Evolutionary conservation across 2,329 filamentous ascomycete genomes (phyloP), one percentile per base, ranked within the genome.

Genomic region (Fusarium caatingaense): DNA sequence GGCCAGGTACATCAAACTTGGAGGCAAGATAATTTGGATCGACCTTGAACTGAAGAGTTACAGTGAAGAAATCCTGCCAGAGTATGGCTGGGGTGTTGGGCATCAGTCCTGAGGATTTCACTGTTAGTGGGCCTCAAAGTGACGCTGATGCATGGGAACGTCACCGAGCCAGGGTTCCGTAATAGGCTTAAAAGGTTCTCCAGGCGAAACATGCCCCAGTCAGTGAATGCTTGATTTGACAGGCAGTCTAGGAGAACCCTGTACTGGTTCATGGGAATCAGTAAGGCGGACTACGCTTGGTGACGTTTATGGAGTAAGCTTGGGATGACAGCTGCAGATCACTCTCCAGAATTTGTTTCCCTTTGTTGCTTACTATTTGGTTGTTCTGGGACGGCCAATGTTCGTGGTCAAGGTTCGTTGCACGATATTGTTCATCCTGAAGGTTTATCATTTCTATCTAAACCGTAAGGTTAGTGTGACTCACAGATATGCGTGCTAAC

Each of bases 181-280:
- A 44, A 30, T 16, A 27, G 45, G 40, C 16, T 25, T 15, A 10
- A 11, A 23, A 10, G 40, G 2, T 21, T 20, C 13, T 37, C 1
- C 21, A n/a, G 8, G 16, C 67, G 64, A 57, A 67, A 67, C 57
- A 30, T 8, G 9, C 63, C 63, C 63, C 32, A 8, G 54, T 5
- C 7, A 11, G 6, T 6, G 10, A 16, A 30, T 18, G 10, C 2
- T 9, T 8, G 9, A 32, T 8, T 42, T 21, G n/a, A 12, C 13
- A 27, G 9, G 15, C 16, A 12, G 15, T 48, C 2, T 27, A 6
- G 37, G 25, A 49, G 11, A 20, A 8, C 18, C 44, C 16, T 56
- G 44, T 16, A n/a, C 15, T n/a, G 7, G n/a, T 12, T 32, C 16
- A 30, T 20, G 18, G 34, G 27, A 45, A 34, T 28, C 18, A 6